These are phyloP conservation scores for Plasmodium knowlesi DNA, from an alignment of 169 alveolate species.

Conservation along the genomic window DNA sequence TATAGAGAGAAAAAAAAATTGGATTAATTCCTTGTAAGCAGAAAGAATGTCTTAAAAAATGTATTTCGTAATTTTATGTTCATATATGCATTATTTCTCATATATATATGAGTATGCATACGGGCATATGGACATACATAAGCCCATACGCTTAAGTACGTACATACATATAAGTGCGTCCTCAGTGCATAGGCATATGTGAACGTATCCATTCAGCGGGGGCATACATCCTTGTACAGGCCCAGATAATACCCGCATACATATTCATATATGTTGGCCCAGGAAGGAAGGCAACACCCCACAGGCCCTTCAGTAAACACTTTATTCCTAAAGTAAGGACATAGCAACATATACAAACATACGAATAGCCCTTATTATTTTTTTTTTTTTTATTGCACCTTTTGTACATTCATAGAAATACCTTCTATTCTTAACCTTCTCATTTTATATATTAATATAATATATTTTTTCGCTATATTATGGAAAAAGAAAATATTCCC, in stretches of 20 bases:
- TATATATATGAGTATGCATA: background rate
- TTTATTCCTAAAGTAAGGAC: background rate
- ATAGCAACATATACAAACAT: background rate
- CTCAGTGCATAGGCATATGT: background rate
- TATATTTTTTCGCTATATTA: background rate
- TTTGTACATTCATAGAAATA: background rate
- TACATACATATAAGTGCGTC: background rate
- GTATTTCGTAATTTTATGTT: background rate
- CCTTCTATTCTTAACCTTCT: constrained; percentile 5
- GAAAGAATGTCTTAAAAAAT: constrained; percentile 1
- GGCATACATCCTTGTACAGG: background rate
- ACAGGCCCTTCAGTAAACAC: background rate
- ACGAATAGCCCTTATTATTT: background rate
- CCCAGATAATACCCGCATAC: background rate
- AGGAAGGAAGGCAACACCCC: background rate
- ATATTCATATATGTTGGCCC: background rate
- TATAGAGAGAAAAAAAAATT: background rate
- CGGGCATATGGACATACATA: background rate
- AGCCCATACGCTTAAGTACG: background rate
- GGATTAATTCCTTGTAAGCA: background rate
- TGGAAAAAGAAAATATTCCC: constrained; percentile 2
- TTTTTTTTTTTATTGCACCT: constrained; percentile 33
- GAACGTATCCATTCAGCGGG: background rate
- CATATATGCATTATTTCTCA: background rate
- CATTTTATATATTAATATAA: background rate